Conservation (phyloP, 2,329 filamentous ascomycete genomes). For the Rhynchosporium graminicola region DNA sequence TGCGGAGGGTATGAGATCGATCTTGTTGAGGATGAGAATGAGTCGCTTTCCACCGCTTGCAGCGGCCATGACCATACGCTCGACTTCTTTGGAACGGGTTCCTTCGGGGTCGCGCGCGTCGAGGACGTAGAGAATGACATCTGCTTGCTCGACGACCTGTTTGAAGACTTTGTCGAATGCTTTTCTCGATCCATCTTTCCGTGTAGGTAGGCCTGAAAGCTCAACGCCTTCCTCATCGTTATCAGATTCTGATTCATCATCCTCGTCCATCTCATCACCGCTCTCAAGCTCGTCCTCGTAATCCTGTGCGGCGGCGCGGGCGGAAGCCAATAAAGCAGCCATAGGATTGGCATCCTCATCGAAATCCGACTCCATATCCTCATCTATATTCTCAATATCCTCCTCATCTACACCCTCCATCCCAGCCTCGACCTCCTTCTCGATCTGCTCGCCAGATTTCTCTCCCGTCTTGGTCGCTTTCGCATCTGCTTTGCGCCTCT, state of each 20-base stretch:
- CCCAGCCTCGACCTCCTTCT: conserved; percentile 47
- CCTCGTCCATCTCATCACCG: conserved; percentile 57
- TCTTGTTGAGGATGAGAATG: conserved; percentile 93
- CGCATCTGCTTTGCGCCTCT: conserved; percentile 69
- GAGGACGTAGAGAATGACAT: conserved; percentile 90
- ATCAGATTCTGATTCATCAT: conserved; percentile 50
- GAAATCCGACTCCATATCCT: conserved; percentile 56
- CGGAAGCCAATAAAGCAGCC: conserved; percentile 86
- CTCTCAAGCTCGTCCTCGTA: conserved; percentile 58
- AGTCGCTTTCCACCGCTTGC: conserved; percentile 81
- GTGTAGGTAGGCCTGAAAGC: conserved; percentile 53
- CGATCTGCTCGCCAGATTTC: conserved; percentile 52
- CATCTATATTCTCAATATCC: conserved; percentile 47
- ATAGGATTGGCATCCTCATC: conserved; percentile 79
- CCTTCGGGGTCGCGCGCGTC: conserved; percentile 90
- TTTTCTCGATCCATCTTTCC: conserved; percentile 69
- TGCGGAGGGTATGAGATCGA: conserved; percentile 81
- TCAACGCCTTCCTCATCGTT: conserved; percentile 51
- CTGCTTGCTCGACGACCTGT: conserved; percentile 82
- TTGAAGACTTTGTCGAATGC: conserved; percentile 97
- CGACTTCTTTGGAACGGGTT: conserved; percentile 86
- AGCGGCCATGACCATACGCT: conserved; percentile 88
- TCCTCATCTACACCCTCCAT: conserved; percentile 49
- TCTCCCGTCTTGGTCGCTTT: conserved; percentile 64
- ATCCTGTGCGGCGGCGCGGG: conserved; percentile 72